Base-by-base conservation (phyloP, 164 flowering plant genomes). In the Magnolia kwangsiensis region DNA sequence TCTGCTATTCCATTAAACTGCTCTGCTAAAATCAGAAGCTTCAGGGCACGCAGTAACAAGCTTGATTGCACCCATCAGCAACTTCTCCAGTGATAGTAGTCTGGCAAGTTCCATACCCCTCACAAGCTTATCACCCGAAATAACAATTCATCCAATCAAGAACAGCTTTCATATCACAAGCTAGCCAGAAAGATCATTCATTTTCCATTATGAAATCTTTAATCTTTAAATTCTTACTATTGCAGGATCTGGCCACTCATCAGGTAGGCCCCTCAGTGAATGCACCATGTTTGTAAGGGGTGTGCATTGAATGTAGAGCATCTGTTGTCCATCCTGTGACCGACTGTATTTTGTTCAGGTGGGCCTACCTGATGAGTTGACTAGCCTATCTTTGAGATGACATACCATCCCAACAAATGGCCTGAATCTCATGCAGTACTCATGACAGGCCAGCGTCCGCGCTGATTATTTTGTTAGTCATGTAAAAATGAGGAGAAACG, bases 21-120 rank as follows among this genome's bases (percentile, higher is more conserved):
- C 76, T 94, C 98, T 4, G 98, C 98, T 83, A 96, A 83, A 80
- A 85, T 87, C 27, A 98, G 98, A 78, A 90, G 97, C 86, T 94
- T 96, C 79, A 90, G 71, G 67, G n/a, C n/a, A n/a, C n/a, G 88
- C 86, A 61, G 98, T 91, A 31, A 89, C 99, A 74, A 96, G 95
- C 84, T 90, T 93, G 78, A 96, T 92, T 49, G 99, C 99, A 24
- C 94, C 97, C 78, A 78, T 91, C 13, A 94, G 87, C 21, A 98
- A 94, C 82, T 93, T 96, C 71, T 92, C 98, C 75, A 90, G 74
- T 50, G 96, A 83, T 49, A 96, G 79, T 77, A 92, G 93, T 75
- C 88, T 87, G 72, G 91, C 95, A 50, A 96, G 95, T 84, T 96
- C 98, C 24, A 89, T 85, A 58, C 98, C 99, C 81, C 98, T 84